These are phyloP conservation scores for Halenospora varia DNA, from an alignment of 495 filamentous ascomycete species.

Conservation along the genomic window DNA sequence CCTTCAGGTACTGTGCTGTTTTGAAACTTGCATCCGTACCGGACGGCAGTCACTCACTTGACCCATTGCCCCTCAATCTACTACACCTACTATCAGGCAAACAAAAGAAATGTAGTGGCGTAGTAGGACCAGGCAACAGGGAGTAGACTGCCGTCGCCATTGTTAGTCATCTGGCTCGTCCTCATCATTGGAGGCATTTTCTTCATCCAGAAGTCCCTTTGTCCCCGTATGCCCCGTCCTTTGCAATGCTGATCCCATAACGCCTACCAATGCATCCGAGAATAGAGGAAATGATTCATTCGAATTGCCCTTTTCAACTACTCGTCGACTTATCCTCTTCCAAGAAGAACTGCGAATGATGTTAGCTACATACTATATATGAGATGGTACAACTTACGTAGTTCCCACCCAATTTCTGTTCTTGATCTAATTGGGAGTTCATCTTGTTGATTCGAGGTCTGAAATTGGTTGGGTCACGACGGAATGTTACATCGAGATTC, in stretches of 20 bases:
- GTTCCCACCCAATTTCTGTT: constrained; percentile 91
- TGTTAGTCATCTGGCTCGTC: constrained; percentile 33
- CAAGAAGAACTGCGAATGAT: constrained; percentile 25
- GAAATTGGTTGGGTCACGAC: constrained; percentile 93
- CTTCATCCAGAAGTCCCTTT: constrained; percentile 21
- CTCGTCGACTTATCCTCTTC: constrained; percentile 22
- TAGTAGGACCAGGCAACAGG: constrained; percentile 50
- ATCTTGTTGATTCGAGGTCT: constrained; percentile 97
- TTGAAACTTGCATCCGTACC: too few species aligned
- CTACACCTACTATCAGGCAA: constrained; percentile 8
- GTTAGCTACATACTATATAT: constrained; percentile 3
- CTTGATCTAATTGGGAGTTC: constrained; percentile 91
- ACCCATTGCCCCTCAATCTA: constrained; percentile 47
- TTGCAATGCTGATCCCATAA: constrained; percentile 21
- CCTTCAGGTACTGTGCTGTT: too few species aligned
- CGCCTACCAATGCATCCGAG: constrained; percentile 23
- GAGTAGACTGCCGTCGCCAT: constrained; percentile 43
- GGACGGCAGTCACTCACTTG: constrained; percentile 39
- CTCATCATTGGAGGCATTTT: constrained; percentile 21
- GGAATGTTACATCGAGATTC: constrained; percentile 96
- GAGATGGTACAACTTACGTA: constrained; percentile 61
- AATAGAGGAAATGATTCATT: constrained; percentile 16
- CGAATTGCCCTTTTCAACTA: constrained; percentile 25
- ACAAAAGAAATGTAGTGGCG: constrained; percentile 14
- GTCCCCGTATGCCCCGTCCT: constrained; percentile 12